Base-by-base conservation (phyloP, 2,329 filamentous ascomycete species). In the Fusarium temperatum region DNA sequence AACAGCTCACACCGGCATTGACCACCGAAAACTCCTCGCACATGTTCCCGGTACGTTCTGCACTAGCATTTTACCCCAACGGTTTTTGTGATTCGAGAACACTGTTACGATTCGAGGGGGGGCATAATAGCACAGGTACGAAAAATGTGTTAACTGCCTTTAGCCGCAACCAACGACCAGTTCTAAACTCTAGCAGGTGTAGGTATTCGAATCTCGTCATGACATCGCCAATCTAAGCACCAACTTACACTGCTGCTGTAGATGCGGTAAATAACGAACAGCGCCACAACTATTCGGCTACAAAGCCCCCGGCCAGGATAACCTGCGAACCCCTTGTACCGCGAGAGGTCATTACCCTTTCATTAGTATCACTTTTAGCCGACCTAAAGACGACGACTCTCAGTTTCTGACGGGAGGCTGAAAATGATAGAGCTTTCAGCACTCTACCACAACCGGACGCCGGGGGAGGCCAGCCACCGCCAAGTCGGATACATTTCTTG, bases 211-310 rank as follows among this genome's bases (percentile, higher is more conserved):
- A 59, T 61, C 44, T 61, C 58, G 51, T 56, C 42, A 61, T 65
- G 58, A 28, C 45, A 66, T 59, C 50, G 45, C 42, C 35, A 53
- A 53, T 36, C 30, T 26, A 60, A 66, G 44, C 55, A 48, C 61
- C 54, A 66, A 47, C 48, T 44, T 63, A 14, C 26, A 48, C 30
- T 54, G 28, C 30, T 42, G n/a, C 14, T 50, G 42, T 54, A 59
- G 36, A 42, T 53, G 38, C 50, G 56, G 66, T 56, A 69, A 50
- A 68, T 50, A 63, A 64, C 63, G 51, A 73, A 59, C 66, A 65
- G 62, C 73, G 70, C 74, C 70, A 75, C 68, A 70, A 63, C 69
- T 55, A 62, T 61, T 73, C 47, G 68, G 68, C 45, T 56, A 38
- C 55, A 47, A 65, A 65, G 58, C 41, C 42, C 68, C 65, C 54